These are phyloP conservation scores for Pneumocystis sp. DNA, from an alignment of 1,139 yeast genomes.

Conservation along the genomic window DNA sequence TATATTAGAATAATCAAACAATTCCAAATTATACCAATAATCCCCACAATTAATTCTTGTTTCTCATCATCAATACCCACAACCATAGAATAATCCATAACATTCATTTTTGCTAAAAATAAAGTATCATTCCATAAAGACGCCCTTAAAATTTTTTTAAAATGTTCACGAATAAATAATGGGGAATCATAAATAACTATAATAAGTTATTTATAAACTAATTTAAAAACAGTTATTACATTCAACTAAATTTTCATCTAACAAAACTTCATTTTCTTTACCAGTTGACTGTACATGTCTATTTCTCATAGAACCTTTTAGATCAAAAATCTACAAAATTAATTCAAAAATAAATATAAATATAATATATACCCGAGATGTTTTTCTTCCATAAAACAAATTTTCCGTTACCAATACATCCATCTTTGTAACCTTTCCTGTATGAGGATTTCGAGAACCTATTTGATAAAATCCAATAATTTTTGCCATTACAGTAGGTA, in stretches of 20 bases:
- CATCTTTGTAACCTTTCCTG: constrained; percentile 67
- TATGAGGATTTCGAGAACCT: constrained; percentile 61
- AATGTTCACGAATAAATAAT: constrained; percentile 81
- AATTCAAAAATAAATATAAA: background rate
- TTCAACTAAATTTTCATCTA: constrained; percentile 97
- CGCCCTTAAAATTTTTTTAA: constrained; percentile 68
- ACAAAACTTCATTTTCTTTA: constrained; percentile 76
- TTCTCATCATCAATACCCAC: constrained; percentile 72
- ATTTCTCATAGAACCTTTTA: constrained; percentile 96
- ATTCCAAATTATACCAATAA: constrained; percentile 37
- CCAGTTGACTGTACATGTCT: constrained; percentile 96
- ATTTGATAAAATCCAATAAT: constrained; percentile 92
- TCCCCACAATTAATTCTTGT: constrained; percentile 71
- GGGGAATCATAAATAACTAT: constrained; percentile 78
- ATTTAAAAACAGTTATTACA: constrained; percentile 20
- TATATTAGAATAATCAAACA: constrained; percentile 1
- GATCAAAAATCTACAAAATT: constrained; percentile 48
- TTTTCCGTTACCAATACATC: constrained; percentile 95
- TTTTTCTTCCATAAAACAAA: constrained; percentile 68
- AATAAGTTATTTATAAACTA: background rate
- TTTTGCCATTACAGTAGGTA: constrained; percentile 88
- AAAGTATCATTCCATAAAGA: constrained; percentile 90
- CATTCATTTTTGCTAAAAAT: constrained; percentile 91
- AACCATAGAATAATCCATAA: constrained; percentile 94
- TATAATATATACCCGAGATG: constrained; percentile 34